Conservation (phyloP, 441 rosid genomes). For the Eruca vesicaria region DNA sequence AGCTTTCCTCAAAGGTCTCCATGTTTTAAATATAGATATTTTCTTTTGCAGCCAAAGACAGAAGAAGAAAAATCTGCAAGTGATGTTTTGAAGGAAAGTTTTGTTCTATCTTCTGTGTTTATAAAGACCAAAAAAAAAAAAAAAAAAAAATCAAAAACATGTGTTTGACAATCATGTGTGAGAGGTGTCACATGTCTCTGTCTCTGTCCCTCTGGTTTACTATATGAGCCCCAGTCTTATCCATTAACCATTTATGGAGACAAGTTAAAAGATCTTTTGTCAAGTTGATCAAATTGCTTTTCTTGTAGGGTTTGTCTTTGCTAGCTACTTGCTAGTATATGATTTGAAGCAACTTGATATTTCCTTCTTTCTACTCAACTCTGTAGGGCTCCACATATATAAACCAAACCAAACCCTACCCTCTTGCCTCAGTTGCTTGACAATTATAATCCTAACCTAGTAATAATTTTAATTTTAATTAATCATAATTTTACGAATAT, state of each 20-base stretch:
- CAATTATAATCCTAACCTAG: constrained; percentile 14
- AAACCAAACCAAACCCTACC: constrained; percentile 27
- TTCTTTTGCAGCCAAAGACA: constrained; percentile 5
- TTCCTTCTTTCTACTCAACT: constrained; percentile 22
- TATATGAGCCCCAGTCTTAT: constrained; percentile 25
- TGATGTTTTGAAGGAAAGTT: constrained; percentile 9
- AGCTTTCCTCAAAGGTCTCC: constrained; percentile 41
- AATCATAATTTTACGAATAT: neutral
- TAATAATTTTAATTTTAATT: neutral
- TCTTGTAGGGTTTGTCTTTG: constrained; percentile 29
- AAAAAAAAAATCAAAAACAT: constrained; percentile 21
- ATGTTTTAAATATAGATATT: constrained; percentile 8
- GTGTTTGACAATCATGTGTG: constrained; percentile 24
- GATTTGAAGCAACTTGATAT: constrained; percentile 34
- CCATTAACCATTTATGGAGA: constrained; percentile 30
- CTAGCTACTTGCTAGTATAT: constrained; percentile 28
- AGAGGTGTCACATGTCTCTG: constrained; percentile 22
- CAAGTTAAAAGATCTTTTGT: constrained; percentile 30
- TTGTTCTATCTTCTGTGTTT: neutral
- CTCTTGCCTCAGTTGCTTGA: constrained; percentile 23
- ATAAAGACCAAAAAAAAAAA: constrained; percentile 9
- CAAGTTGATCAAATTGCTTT: constrained; percentile 32
- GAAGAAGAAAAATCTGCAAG: constrained; percentile 11
- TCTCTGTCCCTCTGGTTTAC: constrained; percentile 7
- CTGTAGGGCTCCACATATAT: constrained; percentile 30